Base-by-base conservation (phyloP, 2,329 filamentous ascomycete species). In the Cytospora schulzeri region DNA sequence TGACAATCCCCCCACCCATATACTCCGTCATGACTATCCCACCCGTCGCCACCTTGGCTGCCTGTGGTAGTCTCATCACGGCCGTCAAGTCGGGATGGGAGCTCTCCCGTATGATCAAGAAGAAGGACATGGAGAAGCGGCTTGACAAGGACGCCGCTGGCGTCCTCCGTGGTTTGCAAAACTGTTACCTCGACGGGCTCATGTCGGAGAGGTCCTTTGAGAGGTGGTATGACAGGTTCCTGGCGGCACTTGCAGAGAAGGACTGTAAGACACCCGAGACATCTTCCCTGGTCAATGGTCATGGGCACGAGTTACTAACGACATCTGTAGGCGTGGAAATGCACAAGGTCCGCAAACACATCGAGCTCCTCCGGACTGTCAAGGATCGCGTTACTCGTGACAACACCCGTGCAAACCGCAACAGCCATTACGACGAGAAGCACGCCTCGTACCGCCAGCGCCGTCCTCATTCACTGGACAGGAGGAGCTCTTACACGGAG, bases 11-110 rank as follows among this genome's bases (percentile, higher is more conserved):
- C 22, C 35, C 22, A n/a, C 8, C 15, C 33, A 65, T 15, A 19
- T 12, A 33, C 28, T 22, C n/a, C 57, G 67, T 35, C 48, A 73
- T 73, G 71, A 61, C 59, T 29, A 65, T 73, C 50, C 69, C 71
- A 6, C 66, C 63, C 3, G 63, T 73, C 41, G 69, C 71, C 57
- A 73, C 71, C 3, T 53, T 71, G 22, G 72, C 71, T 35, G 71
- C 72, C 17, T 71, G 70, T 54, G 72, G 72, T 38, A 72, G 71
- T 52, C 60, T 73, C 53, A 69, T 73, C 63, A 73, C 71, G 1
- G 70, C 71, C 19, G 68, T 73, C 66, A 73, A 73, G 63, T 73
- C 72, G 12, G 68, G 69, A 59, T 73, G 70, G 71, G 72, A 73
- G 67, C 70, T 73, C 26, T 68, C 69, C 14, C 69, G 71, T 15